Conservation (phyloP, 345 rosid genomes). For the Eutrema yunnanense region DNA sequence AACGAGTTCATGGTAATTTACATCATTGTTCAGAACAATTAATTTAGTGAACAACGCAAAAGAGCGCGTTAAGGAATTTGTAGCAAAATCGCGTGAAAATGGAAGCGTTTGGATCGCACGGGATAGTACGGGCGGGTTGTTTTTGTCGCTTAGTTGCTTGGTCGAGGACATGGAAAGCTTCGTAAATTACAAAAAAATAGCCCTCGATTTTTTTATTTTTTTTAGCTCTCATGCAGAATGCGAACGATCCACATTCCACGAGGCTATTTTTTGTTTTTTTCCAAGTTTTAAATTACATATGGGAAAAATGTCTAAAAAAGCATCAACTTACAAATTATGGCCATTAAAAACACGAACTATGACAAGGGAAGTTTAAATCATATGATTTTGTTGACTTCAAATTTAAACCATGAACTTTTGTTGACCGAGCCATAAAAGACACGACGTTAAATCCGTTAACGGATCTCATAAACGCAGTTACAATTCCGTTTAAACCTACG, state of each 20-base stretch:
- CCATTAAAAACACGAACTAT: too few relatives aligned
- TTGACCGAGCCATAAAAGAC: too few relatives aligned
- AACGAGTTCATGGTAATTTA: neutral
- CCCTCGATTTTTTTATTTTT: too few relatives aligned
- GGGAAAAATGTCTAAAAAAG: too few relatives aligned
- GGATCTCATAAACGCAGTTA: too few relatives aligned
- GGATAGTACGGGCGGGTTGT: conserved; percentile 11
- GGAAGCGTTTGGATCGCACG: conserved; percentile 16
- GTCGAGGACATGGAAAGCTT: neutral
- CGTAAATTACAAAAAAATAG: neutral
- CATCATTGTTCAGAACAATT: neutral
- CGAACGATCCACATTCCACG: neutral
- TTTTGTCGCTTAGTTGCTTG: conserved; percentile 27
- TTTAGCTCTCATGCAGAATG: neutral
- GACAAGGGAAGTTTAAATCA: too few relatives aligned
- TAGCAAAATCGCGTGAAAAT: conserved; percentile 1
- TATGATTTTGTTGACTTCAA: too few relatives aligned
- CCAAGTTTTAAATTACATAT: too few relatives aligned
- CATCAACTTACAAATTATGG: too few relatives aligned
- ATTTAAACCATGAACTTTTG: too few relatives aligned
- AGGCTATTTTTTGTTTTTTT: neutral
- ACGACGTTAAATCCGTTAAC: too few relatives aligned
- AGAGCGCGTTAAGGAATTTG: neutral
- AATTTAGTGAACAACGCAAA: neutral
- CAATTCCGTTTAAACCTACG: too few relatives aligned